Conservation (phyloP, 2,329 filamentous ascomycete genomes). For the Verticillium albo-atrum region DNA sequence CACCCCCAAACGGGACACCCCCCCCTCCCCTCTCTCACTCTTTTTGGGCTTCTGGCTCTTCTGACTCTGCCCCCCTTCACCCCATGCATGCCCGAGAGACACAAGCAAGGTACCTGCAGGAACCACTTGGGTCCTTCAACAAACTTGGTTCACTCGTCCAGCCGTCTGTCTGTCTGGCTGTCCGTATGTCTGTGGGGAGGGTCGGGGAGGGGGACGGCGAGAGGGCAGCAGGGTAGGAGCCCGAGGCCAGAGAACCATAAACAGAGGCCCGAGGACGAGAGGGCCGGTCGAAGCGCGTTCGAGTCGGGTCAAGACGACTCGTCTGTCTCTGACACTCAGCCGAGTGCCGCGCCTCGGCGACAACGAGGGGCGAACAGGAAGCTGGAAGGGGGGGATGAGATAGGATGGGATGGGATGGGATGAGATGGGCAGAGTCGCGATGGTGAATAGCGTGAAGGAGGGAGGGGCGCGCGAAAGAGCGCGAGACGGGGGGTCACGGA, state of each 20-base stretch:
- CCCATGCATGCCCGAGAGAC: not conserved
- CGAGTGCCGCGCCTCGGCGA: not conserved
- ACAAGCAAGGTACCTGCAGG: slow-evolving; percentile 15
- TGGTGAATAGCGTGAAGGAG: not conserved
- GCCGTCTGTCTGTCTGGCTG: not conserved
- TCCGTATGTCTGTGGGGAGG: too few species aligned
- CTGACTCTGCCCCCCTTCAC: not conserved
- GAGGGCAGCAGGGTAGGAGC: not conserved
- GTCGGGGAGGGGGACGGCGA: not conserved
- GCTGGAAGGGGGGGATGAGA: not conserved
- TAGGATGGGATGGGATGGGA: not conserved
- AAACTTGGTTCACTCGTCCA: not conserved
- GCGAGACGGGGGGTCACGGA: not conserved
- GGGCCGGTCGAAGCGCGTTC: not conserved
- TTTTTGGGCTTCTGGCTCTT: not conserved
- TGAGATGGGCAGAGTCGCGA: not conserved
- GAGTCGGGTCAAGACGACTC: not conserved
- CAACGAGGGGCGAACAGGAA: too few species aligned
- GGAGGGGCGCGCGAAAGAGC: not conserved
- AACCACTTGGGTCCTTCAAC: slow-evolving; percentile 6
- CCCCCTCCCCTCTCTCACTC: not conserved
- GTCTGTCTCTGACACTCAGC: not conserved
- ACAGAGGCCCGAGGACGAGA: not conserved
- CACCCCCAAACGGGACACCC: too few species aligned
- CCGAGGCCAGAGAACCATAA: not conserved